Evolutionary conservation across 2,329 filamentous ascomycete species (phyloP).

Genomic region (Ophiostoma piceae): DNA sequence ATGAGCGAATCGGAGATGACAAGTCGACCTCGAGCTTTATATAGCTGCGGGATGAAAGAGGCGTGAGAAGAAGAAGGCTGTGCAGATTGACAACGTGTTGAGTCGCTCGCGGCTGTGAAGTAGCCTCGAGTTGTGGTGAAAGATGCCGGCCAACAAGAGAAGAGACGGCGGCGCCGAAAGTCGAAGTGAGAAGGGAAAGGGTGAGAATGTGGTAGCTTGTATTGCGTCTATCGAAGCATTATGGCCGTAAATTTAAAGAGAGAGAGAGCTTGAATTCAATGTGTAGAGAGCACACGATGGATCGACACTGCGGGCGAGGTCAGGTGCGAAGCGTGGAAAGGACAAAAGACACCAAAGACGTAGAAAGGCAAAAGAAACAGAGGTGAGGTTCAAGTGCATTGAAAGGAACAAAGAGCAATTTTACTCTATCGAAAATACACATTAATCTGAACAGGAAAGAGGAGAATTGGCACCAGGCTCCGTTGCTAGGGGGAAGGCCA

Average conservation of each 20-base stretch:
- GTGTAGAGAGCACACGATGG: background rate
- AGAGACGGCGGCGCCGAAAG: background rate
- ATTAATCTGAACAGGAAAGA: background rate
- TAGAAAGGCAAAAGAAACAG: background rate
- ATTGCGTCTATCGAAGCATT: background rate
- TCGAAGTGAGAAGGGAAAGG: background rate
- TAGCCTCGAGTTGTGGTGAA: background rate
- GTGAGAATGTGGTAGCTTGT: background rate
- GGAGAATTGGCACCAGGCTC: background rate
- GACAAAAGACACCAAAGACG: background rate
- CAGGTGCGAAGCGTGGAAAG: background rate
- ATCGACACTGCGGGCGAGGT: background rate
- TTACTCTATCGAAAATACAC: constrained; percentile 1
- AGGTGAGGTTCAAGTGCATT: constrained; percentile 12
- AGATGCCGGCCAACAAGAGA: background rate
- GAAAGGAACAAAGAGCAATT: constrained; percentile 16
- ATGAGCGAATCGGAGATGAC: constrained; percentile 3
- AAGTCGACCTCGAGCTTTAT: background rate
- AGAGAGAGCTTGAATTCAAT: background rate
- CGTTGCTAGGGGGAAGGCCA: constrained; percentile 17
- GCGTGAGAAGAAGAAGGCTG: constrained; percentile 2
- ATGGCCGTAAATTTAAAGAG: background rate
- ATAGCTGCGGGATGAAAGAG: background rate
- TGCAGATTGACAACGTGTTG: background rate
- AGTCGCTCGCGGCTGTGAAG: background rate